Base-by-base conservation (phyloP, 2,329 filamentous ascomycete genomes). In the Akanthomyces lecanii region DNA sequence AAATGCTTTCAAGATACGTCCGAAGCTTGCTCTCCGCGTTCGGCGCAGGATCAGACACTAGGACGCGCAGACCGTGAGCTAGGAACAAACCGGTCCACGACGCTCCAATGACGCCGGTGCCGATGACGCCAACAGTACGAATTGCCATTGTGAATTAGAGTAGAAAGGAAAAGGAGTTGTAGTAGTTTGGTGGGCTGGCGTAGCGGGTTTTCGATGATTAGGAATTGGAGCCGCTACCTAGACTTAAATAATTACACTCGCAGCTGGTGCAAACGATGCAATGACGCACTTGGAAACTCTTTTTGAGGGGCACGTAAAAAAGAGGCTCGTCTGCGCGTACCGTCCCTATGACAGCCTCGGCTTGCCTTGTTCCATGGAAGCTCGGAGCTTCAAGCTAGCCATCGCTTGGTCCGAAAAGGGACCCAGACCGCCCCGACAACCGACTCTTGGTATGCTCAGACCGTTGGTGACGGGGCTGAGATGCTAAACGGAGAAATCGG, bases 11-110 rank as follows among this genome's bases (percentile, higher is more conserved):
- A 10, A 47, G 44, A 47, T 47, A 5, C 21, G 38, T 61, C 7
- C 14, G 23, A 30, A 77, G 68, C 30, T 69, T 72, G 42, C 67
- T 65, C 59, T 75, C 70, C 2, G 77, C 72, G 23, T 71, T 69
- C 14, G 72, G 68, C 7, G 73, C 74, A 57, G 77, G 75, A 62
- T 80, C 77, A n/a, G 74, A 76, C 21, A 75, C 74, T 5, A 76
- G 68, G n/a, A 79, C 77, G 21, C 61, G 61, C 12, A 73, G 68
- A 11, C 72, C 69, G 53, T 71, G 69, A 5, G 72, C 70, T 7
- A 75, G 68, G 57, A 72, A 70, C 4, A 75, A 66, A 11, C 73
- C 74, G 2, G 76, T 74, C 77, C 78, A 80, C 12, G 72, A 75
- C 21, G 76, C 73, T 3, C 73, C 73, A 18, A 74, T 72, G 25